Conservation (phyloP, 441 rosid genomes). For the California macrophylla region DNA sequence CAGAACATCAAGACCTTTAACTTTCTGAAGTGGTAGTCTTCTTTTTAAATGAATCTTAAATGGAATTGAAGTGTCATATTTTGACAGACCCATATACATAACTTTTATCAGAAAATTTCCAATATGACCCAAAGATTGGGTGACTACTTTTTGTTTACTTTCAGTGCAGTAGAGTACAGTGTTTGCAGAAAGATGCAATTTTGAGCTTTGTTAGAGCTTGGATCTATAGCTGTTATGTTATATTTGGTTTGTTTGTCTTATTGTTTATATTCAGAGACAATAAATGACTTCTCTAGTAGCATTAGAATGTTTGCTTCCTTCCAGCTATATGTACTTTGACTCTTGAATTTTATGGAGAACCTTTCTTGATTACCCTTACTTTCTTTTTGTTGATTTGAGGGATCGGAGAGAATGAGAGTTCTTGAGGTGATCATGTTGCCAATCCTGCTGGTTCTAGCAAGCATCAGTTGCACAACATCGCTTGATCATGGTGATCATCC, state of each 20-base stretch:
- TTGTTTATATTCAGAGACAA: neutral
- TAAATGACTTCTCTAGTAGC: neutral
- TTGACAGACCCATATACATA: neutral
- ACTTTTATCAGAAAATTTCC: too few species aligned
- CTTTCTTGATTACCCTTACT: neutral
- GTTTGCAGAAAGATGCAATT: neutral
- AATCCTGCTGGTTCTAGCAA: constrained; percentile 31
- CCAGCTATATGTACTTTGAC: neutral
- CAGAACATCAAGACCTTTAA: neutral
- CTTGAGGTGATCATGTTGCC: constrained; percentile 21
- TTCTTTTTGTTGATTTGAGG: constrained; percentile 18
- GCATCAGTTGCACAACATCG: constrained; percentile 31
- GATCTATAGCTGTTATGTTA: too few species aligned
- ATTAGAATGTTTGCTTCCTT: neutral
- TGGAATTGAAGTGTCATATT: neutral
- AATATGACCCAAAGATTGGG: too few species aligned
- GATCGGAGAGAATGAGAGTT: constrained; percentile 26
- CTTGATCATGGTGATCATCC: constrained; percentile 46
- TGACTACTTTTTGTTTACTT: too few species aligned
- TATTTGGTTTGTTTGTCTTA: too few species aligned
- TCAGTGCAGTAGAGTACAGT: too few species aligned
- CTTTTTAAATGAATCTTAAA: neutral
- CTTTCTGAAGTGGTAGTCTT: neutral
- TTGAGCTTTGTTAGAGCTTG: neutral
- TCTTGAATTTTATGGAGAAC: neutral